Evolutionary conservation across 108 stramenopile species (phyloP), one percentile per base, ranked within the genome.

Genomic region (Cyclotella sp.): DNA sequence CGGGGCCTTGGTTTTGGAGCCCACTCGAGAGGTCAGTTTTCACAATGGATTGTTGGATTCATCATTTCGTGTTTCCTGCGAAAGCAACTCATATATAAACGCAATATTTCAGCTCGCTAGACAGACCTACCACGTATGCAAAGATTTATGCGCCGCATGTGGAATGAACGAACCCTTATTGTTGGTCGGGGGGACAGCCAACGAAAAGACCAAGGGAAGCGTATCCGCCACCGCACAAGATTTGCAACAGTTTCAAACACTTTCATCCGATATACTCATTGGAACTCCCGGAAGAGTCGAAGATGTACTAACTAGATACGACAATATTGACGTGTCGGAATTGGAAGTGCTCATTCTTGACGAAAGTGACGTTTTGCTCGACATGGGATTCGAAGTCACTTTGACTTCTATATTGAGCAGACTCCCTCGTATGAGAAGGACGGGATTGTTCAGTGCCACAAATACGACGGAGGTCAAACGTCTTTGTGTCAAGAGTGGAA

Each of bases 381-480:
- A 95, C 75, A 96, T 97, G 93, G 97, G 97, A 11, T 98, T 98
- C 65, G 83, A 89, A 53, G 88, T 86, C 7, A 89, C 95, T 13
- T 85, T 99, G 21, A 86, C 85, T 43, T 82, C 85, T 51, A 97
- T 99, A 54, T 79, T 98, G 45, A 68, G 79, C 16, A 70, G 83
- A 19, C 76, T 99, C 12, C 99, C 99, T 0, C 94, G 95, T 79
- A 97, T 98, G 93, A 85, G 99, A 67, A 76, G 98, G 43, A 99
- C 99, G 0, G 98, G 97, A 11, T 89, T 99, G 21, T 99, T 99
- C 76, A 95, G 93, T 42, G 99, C 99, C 11, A 99, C 91, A 11
- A 90, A 86, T 34, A 90, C 79, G 7, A 83, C 77, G 24, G 81
- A 78, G 14, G 83, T 95, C 0, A 91, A 92, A 79, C 90, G 92